A percentile compares a stretch with the other conserved stretches of the same genome.
These are phyloP conservation scores for Pleurotus cornucopiae DNA, from an alignment of 768 basidiomycete species.

Conservation along the genomic window DNA sequence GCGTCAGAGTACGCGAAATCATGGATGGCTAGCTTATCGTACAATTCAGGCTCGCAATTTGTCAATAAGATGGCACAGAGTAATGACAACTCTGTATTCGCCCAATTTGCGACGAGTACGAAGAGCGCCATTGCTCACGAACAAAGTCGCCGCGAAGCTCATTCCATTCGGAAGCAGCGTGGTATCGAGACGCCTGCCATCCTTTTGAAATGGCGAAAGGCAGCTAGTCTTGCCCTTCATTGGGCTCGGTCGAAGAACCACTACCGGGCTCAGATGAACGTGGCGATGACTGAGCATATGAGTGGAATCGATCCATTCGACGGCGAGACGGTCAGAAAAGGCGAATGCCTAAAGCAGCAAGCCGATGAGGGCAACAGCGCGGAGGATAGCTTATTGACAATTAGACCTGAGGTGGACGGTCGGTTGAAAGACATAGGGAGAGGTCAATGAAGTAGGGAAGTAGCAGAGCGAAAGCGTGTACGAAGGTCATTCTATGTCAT, in stretches of 20 bases:
- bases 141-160: conserved; percentile 31
- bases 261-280: conserved; percentile 54
- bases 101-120: conserved; percentile 40
- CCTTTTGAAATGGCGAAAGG: conserved; percentile 45
- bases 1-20: conserved; percentile 18
- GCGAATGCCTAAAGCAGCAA: conserved; percentile 15
- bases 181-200: conserved; percentile 19
- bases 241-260: conserved; percentile 47
- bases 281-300: conserved; percentile 73
- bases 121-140: conserved; percentile 43
- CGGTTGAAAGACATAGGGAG: conserved; percentile 54
- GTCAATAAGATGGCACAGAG: conserved; percentile 58
- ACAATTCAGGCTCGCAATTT: conserved; percentile 58
- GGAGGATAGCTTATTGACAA: conserved; percentile 48
- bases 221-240: conserved; percentile 33
- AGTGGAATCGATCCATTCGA: conserved; percentile 71
- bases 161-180: conserved; percentile 1
- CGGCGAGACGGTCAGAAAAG: conserved; percentile 42
- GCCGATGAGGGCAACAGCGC: conserved; percentile 16
- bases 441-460: conserved; percentile 5
- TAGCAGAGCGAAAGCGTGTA: not conserved
- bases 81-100: conserved; percentile 22
- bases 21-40: too few species aligned
- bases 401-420: conserved; percentile 65
- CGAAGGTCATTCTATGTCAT: not conserved